Evolutionary conservation across 75 land plant species (phyloP), one percentile per base, ranked within the genome.

Genomic region (Azolla pinnata): DNA sequence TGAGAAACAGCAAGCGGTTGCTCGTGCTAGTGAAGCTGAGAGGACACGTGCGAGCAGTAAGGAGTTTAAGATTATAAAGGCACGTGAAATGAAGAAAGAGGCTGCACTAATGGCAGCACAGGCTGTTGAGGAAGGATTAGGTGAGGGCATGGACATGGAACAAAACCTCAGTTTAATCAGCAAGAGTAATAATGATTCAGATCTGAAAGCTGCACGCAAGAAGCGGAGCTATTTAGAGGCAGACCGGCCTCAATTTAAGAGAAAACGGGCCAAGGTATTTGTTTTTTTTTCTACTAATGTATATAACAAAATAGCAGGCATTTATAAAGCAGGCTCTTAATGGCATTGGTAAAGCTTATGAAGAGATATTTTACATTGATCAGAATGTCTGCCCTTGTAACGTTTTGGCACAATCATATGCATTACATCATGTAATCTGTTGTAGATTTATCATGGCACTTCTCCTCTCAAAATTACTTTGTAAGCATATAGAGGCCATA

Each of bases 201-300:
- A 51, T 2, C 57, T 4, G 14, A 23, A 28, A 16, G 21, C 8
- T 24, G 26, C 38, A 1, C 38, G 20, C 0, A 46, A n/a, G 35
- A 63, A 52, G 31, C 56, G 46, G 53, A 29, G 30, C 34, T 33
- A 63, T 8, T 61, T 28, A 30, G 66, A 61, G 53, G 64, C 59
- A 49, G 88, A 81, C 33, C 73, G 61, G 48, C 59, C 65, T 40
- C 75, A 40, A 33, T 86, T 90, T 33, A 90, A 87, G 62, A 83
- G 83, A 53, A 87, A 87, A 30, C 78, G 63, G 54, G 88, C 83
- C 16, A 91, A 91, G 88, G 97, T 85, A 7, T 31, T 38, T 38
- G 19, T 59, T 56, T 56, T 31, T 8, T n/a, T 56, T 7, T 31
- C 10, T 31, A 33, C 33, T 59, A 31, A n/a, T 27, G 7, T 59